Evolutionary conservation across 805 yeast genomes (phyloP), one percentile per base, ranked within the genome.

Genomic region (Nadsonia fulvescens): DNA sequence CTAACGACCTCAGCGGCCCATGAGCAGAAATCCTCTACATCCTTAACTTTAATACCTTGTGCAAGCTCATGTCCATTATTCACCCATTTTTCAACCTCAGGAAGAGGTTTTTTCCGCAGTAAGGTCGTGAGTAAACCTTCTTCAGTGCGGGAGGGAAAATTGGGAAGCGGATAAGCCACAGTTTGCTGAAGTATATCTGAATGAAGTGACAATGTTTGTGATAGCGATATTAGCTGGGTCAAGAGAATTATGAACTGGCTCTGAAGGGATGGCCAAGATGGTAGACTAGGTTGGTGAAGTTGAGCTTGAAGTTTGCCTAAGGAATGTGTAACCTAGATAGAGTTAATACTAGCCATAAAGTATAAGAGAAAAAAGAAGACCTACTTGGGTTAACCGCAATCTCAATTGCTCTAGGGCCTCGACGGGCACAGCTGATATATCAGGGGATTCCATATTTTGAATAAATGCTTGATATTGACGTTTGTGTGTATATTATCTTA

Each of bases 61-160:
- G 50, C 43, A 18, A 26, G 26, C 10, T 49, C 52, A 21, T 42
- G 50, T 2, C 66, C 66, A 12, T 53, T 47, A 17, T 58, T 58
- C 5, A 82, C 64, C 95, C 96, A 86, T 24, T 68, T 76, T 27
- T 70, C 77, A 2, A 86, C 92, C 35, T 83, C 95, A 0, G 98
- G 96, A 7, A 78, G 54, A 25, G 74, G 73, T 44, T 83, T 86
- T 46, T 83, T 89, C 32, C 96, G 62, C 32, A 89, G 49, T 32
- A 89, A 54, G 0, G 95, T 82, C 1, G 92, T 76, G 26, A 83
- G 52, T 18, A 89, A 57, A 2, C 81, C 77, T 40, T 77, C 83
- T 36, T 78, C 83, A 22, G 78, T 75, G 1, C 79, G 65, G 0
- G 91, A 67, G 6, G 95, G 95, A 44, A 86, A 89, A 12, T 63